Conservation (phyloP, 2,329 filamentous ascomycete species). For the Colletotrichum liaoningense region DNA sequence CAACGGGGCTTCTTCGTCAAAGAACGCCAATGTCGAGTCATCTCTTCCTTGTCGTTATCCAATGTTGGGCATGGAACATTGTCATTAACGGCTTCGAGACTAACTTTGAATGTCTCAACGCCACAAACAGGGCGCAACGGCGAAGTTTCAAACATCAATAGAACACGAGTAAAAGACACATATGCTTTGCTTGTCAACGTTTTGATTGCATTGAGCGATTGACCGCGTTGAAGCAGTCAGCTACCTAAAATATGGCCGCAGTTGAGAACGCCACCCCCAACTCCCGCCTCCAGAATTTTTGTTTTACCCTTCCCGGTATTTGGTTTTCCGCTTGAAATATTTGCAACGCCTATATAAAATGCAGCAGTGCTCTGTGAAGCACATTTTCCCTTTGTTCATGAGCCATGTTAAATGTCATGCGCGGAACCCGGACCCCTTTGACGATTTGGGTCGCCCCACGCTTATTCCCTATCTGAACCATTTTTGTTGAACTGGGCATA, state of each 20-base stretch:
- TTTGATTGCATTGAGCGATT: slow-evolving; percentile 28
- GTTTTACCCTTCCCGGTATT: slow-evolving; percentile 27
- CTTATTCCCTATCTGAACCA: slow-evolving; percentile 31
- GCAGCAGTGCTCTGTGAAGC: slow-evolving; percentile 41
- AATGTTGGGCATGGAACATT: not conserved
- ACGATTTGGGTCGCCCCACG: slow-evolving; percentile 18
- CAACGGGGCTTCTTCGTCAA: not conserved
- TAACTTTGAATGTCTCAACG: not conserved
- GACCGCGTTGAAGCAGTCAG: slow-evolving; percentile 36
- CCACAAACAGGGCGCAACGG: not conserved
- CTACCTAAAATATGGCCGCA: slow-evolving; percentile 30
- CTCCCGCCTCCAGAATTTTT: slow-evolving; percentile 38
- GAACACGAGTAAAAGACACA: too few relatives aligned
- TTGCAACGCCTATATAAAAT: slow-evolving; percentile 51
- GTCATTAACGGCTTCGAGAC: not conserved
- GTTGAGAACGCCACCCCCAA: slow-evolving; percentile 42
- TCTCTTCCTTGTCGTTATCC: not conserved
- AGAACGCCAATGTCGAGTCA: not conserved
- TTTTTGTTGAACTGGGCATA: slow-evolving; percentile 32
- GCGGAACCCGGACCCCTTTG: slow-evolving; percentile 2
- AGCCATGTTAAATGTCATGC: slow-evolving; percentile 37
- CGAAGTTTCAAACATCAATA: not conserved
- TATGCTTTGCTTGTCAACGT: slow-evolving; percentile 10
- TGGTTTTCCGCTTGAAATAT: slow-evolving; percentile 33
- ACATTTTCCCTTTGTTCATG: slow-evolving; percentile 37